Evolutionary conservation across 140 eudicot genomes (phyloP), one percentile per base, ranked within the genome.

Genomic region (Bidens hawaiensis): DNA sequence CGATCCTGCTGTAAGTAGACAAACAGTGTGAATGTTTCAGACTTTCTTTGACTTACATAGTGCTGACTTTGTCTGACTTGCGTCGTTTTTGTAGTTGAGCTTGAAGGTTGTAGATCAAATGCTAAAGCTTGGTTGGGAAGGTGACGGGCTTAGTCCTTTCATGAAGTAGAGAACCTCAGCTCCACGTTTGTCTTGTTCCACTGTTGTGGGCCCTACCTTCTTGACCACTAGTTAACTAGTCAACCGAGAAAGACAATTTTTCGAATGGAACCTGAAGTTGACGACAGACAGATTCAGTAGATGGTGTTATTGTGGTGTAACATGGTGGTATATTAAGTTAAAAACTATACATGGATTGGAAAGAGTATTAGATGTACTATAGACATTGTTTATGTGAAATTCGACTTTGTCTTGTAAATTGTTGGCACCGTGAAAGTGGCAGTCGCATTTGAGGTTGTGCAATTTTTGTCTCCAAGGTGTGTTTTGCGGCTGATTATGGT

Each of bases 51-150:
- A 49, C 13, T 24, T 54, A n/a, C 27, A 2, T 54, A n/a, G 40
- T 56, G 42, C 41, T 74, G 74, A 74, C 64, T 49, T 74, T 59
- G 19, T 58, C 58, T 55, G 60, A 53, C 60, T 17, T 65, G 0
- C 59, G 27, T 63, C 61, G 56, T 54, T 80, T 45, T 46, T 82
- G 74, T 75, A 93, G 99, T 72, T 93, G 77, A 93, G 96, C 79
- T 68, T 79, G 75, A 93, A 87, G 87, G 95, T 85, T 34, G 95
- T 84, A 30, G 96, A 91, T 85, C 95, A 87, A 47, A 91, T 87
- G 98, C 91, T 87, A 25, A 91, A 91, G 82, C 89, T 87, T 26
- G 99, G 99, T 15, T 85, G 96, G 91, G 96, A 87, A 81, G 96
- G 96, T 36, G 87, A 85, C 19, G 95, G 96, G 45, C 76, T 85